Percentiles rank a stretch among this genome's conserved stretches.
phyloP scores from a whole-genome alignment of 2,329 filamentous ascomycete species.

The Trichophyton simii region DNA sequence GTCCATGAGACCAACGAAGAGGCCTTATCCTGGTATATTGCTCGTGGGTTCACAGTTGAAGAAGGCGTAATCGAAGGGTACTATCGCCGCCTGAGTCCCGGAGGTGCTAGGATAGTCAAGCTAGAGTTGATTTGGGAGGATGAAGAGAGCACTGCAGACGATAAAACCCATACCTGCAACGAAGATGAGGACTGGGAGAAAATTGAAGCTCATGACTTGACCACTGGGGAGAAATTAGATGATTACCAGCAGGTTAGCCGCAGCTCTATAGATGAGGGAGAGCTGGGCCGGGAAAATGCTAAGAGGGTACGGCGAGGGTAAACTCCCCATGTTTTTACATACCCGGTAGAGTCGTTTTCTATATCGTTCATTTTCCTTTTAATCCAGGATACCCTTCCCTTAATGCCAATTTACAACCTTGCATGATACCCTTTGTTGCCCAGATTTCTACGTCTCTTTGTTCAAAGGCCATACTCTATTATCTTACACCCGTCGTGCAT shows the following conservation, averaged over 20 bases:
- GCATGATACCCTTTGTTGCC: not conserved
- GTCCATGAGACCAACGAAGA: slow-evolving; percentile 53
- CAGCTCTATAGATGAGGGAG: not conserved
- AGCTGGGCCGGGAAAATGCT: not conserved
- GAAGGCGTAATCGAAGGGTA: slow-evolving; percentile 43
- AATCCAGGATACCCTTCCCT: not conserved
- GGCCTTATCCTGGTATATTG: slow-evolving; percentile 48
- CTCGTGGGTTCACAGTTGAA: slow-evolving; percentile 43
- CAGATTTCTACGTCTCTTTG: not conserved
- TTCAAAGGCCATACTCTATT: not conserved
- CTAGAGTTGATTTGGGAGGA: slow-evolving; percentile 23
- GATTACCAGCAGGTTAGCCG: slow-evolving; percentile 23
- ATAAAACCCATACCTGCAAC: not conserved
- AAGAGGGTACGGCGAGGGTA: not conserved
- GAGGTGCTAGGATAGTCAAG: slow-evolving; percentile 39
- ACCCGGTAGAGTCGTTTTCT: not conserved
- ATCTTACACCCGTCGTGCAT: not conserved
- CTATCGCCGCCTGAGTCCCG: slow-evolving; percentile 46
- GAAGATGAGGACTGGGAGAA: slow-evolving; percentile 34
- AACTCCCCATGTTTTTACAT: not conserved
- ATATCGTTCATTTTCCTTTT: not conserved
- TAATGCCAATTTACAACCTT: not conserved
- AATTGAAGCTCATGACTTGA: slow-evolving; percentile 26
- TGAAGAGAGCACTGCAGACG: slow-evolving; percentile 8
- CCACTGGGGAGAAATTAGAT: slow-evolving; percentile 22